phyloP scores from a whole-genome alignment of 768 basidiomycete genomes.

The Austroboletus eburneus region DNA sequence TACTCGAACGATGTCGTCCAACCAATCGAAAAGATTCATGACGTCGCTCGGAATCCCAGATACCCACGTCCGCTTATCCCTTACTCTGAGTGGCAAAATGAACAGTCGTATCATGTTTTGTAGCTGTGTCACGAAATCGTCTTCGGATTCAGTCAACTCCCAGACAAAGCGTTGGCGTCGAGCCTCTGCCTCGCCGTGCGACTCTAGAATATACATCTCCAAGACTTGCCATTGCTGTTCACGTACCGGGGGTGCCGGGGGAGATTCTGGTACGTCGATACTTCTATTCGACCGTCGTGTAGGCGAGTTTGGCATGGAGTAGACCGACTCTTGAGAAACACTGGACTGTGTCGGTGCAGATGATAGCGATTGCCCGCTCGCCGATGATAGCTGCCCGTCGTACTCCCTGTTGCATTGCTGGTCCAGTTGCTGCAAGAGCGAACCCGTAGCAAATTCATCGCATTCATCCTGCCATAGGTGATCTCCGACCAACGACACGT shows the following conservation, averaged over 20 bases:
- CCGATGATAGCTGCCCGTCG: conserved; percentile 3
- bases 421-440: conserved; percentile 22
- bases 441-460: conserved; percentile 27
- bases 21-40: conserved; percentile 76
- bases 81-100: conserved; percentile 70
- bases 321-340: conserved; percentile 25
- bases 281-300: conserved; percentile 8
- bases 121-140: conserved; percentile 60
- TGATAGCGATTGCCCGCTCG: conserved; percentile 9
- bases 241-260: conserved; percentile 8
- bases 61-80: conserved; percentile 72
- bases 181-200: conserved; percentile 49
- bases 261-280: conserved; percentile 7
- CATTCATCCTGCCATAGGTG: conserved; percentile 38
- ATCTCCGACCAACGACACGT: conserved; percentile 41
- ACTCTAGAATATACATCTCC: conserved; percentile 18
- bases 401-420: not conserved
- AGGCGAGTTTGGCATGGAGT: conserved; percentile 17
- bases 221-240: conserved; percentile 23
- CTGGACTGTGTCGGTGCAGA: conserved; percentile 12
- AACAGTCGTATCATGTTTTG: conserved; percentile 67
- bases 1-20: conserved; percentile 80
- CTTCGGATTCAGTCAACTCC: conserved; percentile 67
- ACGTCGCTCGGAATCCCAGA: conserved; percentile 70
- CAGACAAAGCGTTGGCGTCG: conserved; percentile 64